A percentile compares a stretch with the other conserved stretches of the same genome.
These are phyloP conservation scores for Gaultheria prostrata DNA, from an alignment of 148 eudicot genomes.

Conservation along the genomic window DNA sequence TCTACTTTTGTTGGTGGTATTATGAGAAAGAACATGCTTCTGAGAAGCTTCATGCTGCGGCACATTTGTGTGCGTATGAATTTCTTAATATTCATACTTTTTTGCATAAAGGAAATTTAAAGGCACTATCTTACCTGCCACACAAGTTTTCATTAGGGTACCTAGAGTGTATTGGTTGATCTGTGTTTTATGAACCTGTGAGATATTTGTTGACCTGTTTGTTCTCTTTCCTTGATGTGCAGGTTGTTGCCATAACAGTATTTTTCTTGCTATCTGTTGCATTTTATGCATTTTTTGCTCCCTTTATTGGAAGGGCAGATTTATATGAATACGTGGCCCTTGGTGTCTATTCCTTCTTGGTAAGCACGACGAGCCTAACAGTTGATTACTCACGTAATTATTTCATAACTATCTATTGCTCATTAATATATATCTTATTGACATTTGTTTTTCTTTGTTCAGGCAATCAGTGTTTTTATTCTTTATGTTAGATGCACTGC, in stretches of 20 bases:
- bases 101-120: not conserved
- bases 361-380: conserved; percentile 32
- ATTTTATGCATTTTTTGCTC: conserved; percentile 83
- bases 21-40: conserved; percentile 10
- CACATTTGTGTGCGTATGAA: not conserved
- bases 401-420: not conserved
- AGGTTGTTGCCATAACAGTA: conserved; percentile 91
- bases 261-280: conserved; percentile 78
- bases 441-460: conserved; percentile 19
- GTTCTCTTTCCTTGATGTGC: conserved; percentile 24
- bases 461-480: conserved; percentile 72
- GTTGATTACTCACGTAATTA: not conserved
- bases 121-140: not conserved
- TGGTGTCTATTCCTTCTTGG: conserved; percentile 77
- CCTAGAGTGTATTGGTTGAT: not conserved
- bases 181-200: not conserved
- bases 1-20: not conserved
- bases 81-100: not conserved
- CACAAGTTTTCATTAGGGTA: not conserved
- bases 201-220: not conserved
- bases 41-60: not conserved
- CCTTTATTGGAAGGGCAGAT: conserved; percentile 65
- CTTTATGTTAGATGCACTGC: conserved; percentile 90
- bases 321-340: conserved; percentile 64
- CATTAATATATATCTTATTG: conserved; percentile 15